Base-by-base conservation (phyloP, 192 early-diverging fungal genomes). In the Geranomyces michiganensis region DNA sequence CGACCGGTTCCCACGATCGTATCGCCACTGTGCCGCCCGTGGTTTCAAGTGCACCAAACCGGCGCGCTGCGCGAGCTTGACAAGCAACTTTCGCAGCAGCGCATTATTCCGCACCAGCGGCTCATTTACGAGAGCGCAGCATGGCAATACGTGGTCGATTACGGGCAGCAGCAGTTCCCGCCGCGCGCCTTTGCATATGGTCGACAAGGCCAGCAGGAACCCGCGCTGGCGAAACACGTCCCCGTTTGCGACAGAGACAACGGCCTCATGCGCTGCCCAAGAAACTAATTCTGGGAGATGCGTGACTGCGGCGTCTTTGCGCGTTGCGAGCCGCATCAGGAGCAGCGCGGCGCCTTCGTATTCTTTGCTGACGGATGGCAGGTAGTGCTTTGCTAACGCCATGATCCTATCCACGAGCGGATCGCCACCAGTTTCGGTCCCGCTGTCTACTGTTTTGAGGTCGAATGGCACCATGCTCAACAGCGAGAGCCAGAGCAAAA, bases 381-480 rank as follows among this genome's bases (percentile, higher is more conserved):
- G 71, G 60, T 86, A 93, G 14, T 58, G 45, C 58, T 94, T 93
- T 27, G 85, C 87, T 4, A 88, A 67, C 41, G 77, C 84, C 3
- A 95, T 62, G 79, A 96, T 88, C 32, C 83, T 72, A 4, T 87
- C 84, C 6, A 95, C 83, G 10, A 98, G 82, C 1, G 88, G 69
- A 12, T 32, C 2, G 44, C 58, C 47, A 3, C 67, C 70, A 15
- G 5, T 21, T 65, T 24, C 55, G 49, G 19, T 67, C 64, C 85
- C 82, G 67, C 93, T 93, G 74, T 97, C 97, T 22, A 99, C 86
- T 17, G 79, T 90, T 64, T 83, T 86, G 14, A 99, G 81, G 73
- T 98, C 95, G 77, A 99, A 99, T 5, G 97, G 97, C 33, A 96
- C 88, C 92, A 96, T 96, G 56, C 87, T 88, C 74, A 98, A 84